phyloP scores from a whole-genome alignment of 306 rosid species.

The Betula pendula region DNA sequence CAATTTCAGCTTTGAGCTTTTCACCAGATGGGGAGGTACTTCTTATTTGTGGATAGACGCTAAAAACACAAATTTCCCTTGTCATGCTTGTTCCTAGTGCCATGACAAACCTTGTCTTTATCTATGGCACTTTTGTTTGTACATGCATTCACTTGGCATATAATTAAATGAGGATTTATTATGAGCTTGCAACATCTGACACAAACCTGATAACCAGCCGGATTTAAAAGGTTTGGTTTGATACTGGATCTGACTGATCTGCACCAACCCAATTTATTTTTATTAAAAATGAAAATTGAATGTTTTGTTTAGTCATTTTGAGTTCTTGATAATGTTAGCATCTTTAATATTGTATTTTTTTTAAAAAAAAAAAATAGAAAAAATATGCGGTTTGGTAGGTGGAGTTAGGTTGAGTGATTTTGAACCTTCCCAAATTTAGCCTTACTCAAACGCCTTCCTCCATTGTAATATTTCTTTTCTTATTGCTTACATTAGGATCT shows the following conservation, averaged over 20 bases:
- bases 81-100: not conserved
- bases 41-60: constrained; percentile 13
- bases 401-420: not conserved
- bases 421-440: not conserved
- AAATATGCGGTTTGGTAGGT: not conserved
- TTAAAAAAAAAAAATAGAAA: too few species aligned
- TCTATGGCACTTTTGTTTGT: not conserved
- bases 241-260: not conserved
- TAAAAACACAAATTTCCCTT: constrained; percentile 3
- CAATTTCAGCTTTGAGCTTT: constrained; percentile 90
- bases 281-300: not conserved
- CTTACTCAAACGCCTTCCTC: not conserved
- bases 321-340: not conserved
- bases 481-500: not conserved
- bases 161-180: not conserved
- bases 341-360: not conserved
- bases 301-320: not conserved
- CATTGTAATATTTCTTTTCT: not conserved
- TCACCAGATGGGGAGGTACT: constrained; percentile 99
- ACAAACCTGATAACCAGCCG: not conserved
- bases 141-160: not conserved
- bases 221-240: not conserved
- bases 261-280: not conserved
- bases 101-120: not conserved
- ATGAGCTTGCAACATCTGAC: not conserved